A percentile compares a stretch with the other conserved stretches of the same genome.
phyloP scores from a whole-genome alignment of 2,329 filamentous ascomycete species.

The Sarocladiaceae sp. region DNA sequence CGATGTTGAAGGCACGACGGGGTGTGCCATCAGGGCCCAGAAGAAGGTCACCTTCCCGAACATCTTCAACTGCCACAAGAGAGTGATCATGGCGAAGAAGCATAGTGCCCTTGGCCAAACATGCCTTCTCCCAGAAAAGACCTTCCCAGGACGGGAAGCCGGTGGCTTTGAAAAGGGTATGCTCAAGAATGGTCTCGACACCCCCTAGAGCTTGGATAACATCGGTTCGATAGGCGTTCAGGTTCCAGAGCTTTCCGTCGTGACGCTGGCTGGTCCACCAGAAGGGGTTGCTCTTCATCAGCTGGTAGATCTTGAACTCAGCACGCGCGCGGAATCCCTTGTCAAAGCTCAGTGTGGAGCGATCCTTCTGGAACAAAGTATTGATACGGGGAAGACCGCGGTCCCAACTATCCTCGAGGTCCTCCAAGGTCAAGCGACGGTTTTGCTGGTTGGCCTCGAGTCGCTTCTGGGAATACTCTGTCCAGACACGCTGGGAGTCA shows the following conservation, averaged over 20 bases:
- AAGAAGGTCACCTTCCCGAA: conserved; percentile 41
- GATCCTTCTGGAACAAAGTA: conserved; percentile 96
- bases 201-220: conserved; percentile 93
- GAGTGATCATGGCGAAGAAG: conserved; percentile 37
- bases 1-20: conserved; percentile 43
- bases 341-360: conserved; percentile 94
- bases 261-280: conserved; percentile 99
- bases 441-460: conserved; percentile 97
- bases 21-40: conserved; percentile 41
- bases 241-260: conserved; percentile 94
- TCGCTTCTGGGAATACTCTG: conserved; percentile 96
- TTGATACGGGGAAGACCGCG: conserved; percentile 96
- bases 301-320: conserved; percentile 96
- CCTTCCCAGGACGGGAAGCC: conserved; percentile 97
- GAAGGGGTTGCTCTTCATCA: conserved; percentile 99
- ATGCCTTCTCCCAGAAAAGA: conserved; percentile 76
- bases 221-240: conserved; percentile 93
- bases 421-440: conserved; percentile 85
- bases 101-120: conserved; percentile 35
- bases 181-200: conserved; percentile 96
- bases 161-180: conserved; percentile 93
- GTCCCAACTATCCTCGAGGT: conserved; percentile 97
- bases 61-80: conserved; percentile 39
- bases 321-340: conserved; percentile 94
- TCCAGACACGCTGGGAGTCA: conserved; percentile 98